Evolutionary conservation across 805 yeast genomes (phyloP).

Genomic region (Spathaspora boniae): DNA sequence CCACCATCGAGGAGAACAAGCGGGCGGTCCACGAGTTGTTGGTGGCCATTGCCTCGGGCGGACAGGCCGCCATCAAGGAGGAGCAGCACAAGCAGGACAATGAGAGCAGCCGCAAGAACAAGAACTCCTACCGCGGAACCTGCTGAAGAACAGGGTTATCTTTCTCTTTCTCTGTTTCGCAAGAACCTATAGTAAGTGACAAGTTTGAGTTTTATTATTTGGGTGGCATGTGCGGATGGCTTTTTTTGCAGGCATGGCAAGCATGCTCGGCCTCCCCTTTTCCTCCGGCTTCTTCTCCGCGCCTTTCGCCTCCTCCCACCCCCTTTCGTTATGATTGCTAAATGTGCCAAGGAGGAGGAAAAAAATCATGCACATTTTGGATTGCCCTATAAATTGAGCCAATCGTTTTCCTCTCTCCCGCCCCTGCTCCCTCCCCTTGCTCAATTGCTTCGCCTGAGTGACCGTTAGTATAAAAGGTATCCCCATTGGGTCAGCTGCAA

Average conservation of each 20-base stretch:
- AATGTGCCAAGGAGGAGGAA: slow-evolving; percentile 1
- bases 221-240: too few relatives aligned
- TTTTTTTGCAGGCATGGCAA: too few relatives aligned
- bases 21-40: slow-evolving; percentile 46
- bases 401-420: not conserved
- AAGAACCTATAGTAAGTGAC: too few relatives aligned
- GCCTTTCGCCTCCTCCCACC: too few relatives aligned
- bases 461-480: not conserved
- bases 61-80: slow-evolving; percentile 37
- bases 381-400: not conserved
- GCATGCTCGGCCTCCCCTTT: too few relatives aligned
- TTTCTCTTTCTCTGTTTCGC: too few relatives aligned
- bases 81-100: slow-evolving; percentile 19
- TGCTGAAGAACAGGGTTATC: slow-evolving; percentile 19
- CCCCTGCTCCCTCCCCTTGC: not conserved
- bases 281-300: too few relatives aligned
- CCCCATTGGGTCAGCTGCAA: too few relatives aligned
- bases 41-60: slow-evolving; percentile 54
- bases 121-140: slow-evolving; percentile 33
- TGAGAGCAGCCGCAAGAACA: slow-evolving; percentile 21
- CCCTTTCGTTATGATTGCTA: not conserved
- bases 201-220: too few relatives aligned
- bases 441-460: not conserved
- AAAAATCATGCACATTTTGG: slow-evolving; percentile 2
- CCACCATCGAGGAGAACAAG: slow-evolving; percentile 23